Conservation (phyloP, 371 early-diverging fungal genomes). For the Mucor mucedo region DNA sequence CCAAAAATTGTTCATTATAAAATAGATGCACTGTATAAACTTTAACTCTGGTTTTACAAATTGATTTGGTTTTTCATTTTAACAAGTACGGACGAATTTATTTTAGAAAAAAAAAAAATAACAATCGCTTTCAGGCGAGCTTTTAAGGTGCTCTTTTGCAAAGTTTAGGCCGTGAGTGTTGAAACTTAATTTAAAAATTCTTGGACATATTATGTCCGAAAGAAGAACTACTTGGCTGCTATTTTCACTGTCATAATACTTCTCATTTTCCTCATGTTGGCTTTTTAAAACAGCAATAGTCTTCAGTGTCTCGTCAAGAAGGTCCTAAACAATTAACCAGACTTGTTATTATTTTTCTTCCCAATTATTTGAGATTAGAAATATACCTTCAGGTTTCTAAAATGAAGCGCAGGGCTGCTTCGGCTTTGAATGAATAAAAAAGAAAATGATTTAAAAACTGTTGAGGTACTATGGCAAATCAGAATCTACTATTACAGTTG, state of each 20-base stretch:
- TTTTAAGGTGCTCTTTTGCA: slow-evolving; percentile 18
- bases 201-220: slow-evolving; percentile 20
- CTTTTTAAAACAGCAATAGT: slow-evolving; percentile 19
- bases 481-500: no score
- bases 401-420: no score
- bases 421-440: no score
- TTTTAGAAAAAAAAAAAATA: no score
- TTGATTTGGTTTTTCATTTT: no score
- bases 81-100: no score
- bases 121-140: no score
- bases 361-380: slow-evolving; percentile 9
- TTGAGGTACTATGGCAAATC: no score
- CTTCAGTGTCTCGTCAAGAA: slow-evolving; percentile 17
- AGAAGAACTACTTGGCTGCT: slow-evolving; percentile 10
- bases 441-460: no score
- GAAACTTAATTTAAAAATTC: slow-evolving; percentile 16
- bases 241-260: slow-evolving; percentile 17
- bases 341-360: slow-evolving; percentile 19
- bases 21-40: no score
- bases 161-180: slow-evolving; percentile 18
- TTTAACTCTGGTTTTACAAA: no score
- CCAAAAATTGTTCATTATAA: no score
- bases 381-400: slow-evolving; percentile 15
- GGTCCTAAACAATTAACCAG: slow-evolving; percentile 17
- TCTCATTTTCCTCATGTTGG: slow-evolving; percentile 25